Percentiles rank a stretch among this genome's conserved stretches.
These are phyloP conservation scores for Pseudopyrenochaeta lycopersici DNA, from an alignment of 2,329 filamentous ascomycete species.

Conservation along the genomic window DNA sequence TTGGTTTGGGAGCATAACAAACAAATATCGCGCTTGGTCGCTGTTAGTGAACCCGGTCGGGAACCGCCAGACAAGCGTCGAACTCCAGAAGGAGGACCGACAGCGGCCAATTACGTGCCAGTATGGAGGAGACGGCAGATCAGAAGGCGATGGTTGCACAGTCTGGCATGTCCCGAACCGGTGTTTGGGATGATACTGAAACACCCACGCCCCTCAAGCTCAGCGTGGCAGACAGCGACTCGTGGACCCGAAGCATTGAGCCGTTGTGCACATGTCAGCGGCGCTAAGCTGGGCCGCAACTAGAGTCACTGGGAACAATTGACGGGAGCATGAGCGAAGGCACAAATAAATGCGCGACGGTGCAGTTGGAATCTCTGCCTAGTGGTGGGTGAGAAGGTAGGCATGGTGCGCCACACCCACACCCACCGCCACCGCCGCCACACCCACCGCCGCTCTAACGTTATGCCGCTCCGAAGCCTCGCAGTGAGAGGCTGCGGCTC, in stretches of 20 bases:
- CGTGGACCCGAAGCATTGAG: no score
- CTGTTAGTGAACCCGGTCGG: constrained; percentile 3
- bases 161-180: constrained; percentile 25
- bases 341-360: no score
- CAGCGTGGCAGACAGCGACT: constrained; percentile 31
- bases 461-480: constrained; percentile 1
- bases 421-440: neutral
- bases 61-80: constrained; percentile 6
- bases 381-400: no score
- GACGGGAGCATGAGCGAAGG: no score
- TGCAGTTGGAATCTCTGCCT: no score
- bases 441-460: neutral
- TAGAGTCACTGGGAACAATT: no score
- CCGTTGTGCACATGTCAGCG: no score
- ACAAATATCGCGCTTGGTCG: constrained; percentile 17
- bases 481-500: neutral
- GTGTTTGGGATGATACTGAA: constrained; percentile 34
- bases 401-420: neutral
- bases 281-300: no score
- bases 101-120: constrained; percentile 29
- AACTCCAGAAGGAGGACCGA: constrained; percentile 24
- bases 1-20: constrained; percentile 38
- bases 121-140: constrained; percentile 32
- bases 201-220: constrained; percentile 21
- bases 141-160: constrained; percentile 35